Conservation (phyloP, 108 stramenopile genomes). For the Fragilaria crotonensis region DNA sequence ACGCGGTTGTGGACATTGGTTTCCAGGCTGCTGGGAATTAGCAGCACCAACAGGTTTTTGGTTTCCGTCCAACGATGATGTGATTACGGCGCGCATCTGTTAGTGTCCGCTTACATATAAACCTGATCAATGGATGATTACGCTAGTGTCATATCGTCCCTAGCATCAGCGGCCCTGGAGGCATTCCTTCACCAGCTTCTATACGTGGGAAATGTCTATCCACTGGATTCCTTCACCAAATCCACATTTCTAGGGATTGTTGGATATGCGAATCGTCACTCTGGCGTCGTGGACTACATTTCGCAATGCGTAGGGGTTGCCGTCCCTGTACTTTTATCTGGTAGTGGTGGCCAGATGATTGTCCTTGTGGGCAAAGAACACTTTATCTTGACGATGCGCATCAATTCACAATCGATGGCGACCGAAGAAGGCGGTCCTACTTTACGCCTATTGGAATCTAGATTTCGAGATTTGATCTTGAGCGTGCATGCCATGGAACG, state of each 20-base stretch:
- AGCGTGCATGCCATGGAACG: background rate
- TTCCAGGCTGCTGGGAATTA: too few species aligned
- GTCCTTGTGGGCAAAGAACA: constrained; percentile 14
- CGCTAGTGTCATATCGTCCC: too few species aligned
- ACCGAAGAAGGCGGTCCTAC: background rate
- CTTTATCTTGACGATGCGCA: background rate
- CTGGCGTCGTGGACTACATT: constrained; percentile 45
- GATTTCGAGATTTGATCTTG: background rate
- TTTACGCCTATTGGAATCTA: background rate
- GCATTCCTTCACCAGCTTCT: constrained; percentile 30
- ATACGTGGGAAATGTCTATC: constrained; percentile 35
- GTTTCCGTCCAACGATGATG: too few species aligned
- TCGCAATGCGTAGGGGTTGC: constrained; percentile 18
- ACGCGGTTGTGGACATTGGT: too few species aligned
- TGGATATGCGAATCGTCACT: constrained; percentile 33
- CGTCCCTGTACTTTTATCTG: constrained; percentile 23
- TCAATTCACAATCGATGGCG: too few species aligned
- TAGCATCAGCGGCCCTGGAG: constrained; percentile 20
- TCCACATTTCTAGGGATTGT: constrained; percentile 29
- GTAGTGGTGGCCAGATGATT: constrained; percentile 15
- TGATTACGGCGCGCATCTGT: too few species aligned
- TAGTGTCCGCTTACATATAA: too few species aligned
- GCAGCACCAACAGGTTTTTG: too few species aligned
- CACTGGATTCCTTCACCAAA: constrained; percentile 27
- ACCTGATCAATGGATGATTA: too few species aligned